Evolutionary conservation across 805 yeast genomes (phyloP).

Genomic region (Lipomyces anomalus): DNA sequence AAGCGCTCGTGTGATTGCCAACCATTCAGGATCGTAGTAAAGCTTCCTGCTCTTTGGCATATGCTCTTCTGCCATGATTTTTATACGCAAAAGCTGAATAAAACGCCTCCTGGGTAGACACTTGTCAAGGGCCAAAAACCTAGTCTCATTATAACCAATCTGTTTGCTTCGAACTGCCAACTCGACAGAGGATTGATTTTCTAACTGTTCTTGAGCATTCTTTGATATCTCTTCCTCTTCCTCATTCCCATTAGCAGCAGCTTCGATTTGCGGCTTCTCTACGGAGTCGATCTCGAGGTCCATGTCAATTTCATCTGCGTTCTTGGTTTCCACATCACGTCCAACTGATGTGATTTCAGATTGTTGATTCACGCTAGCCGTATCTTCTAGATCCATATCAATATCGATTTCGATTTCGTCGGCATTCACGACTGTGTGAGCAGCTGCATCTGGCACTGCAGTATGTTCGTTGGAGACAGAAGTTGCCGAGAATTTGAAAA

Average conservation of each 20-base stretch:
- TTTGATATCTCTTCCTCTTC: neutral
- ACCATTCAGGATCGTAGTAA: constrained; percentile 38
- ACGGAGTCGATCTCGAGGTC: neutral
- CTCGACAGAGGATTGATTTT: too few species aligned
- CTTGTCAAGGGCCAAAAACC: constrained; percentile 78
- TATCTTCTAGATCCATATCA: neutral
- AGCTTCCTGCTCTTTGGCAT: too few species aligned
- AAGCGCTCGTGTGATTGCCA: constrained; percentile 32
- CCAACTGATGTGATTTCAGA: too few species aligned
- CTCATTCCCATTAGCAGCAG: too few species aligned
- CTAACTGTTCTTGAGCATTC: too few species aligned
- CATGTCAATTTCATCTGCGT: constrained; percentile 1
- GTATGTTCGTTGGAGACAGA: too few species aligned
- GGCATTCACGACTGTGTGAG: neutral
- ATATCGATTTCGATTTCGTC: constrained; percentile 1
- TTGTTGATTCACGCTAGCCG: too few species aligned
- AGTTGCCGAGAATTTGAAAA: too few species aligned
- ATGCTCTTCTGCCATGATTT: constrained; percentile 13
- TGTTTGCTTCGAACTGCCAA: neutral
- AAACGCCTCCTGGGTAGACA: constrained; percentile 62
- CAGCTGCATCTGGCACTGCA: neutral
- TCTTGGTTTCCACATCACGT: too few species aligned
- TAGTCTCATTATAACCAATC: constrained; percentile 32
- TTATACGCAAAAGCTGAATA: constrained; percentile 41
- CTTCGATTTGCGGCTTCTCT: neutral